Evolutionary conservation across 306 rosid species (phyloP), one percentile per base, ranked within the genome.

Genomic region (Carpinus viminea): DNA sequence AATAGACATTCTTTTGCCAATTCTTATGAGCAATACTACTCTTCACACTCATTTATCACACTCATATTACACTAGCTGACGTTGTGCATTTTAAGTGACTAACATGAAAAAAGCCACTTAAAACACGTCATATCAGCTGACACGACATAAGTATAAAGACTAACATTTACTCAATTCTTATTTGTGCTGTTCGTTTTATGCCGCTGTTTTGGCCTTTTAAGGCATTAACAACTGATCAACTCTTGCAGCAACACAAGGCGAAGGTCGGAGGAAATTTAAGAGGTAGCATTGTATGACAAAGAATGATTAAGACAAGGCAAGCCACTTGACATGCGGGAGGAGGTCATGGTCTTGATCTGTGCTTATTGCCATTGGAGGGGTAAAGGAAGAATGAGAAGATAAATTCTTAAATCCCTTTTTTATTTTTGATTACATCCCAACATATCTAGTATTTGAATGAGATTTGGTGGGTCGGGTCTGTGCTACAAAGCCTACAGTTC

Each of bases 221-320:
- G 36, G 12, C 15, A 65, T 65, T 65, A 18, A 65, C 10, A 18
- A 65, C 15, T 65, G 36, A 31, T 68, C 24, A 64, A 50, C 73
- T 75, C 79, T 69, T 80, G 75, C 89, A 85, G 95, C 28, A 78
- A 57, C 66, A 75, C 66, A 68, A 87, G 73, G 76, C 65, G 74
- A 12, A 79, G 70, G 79, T 59, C 17, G 56, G 7, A 76, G 71
- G 73, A 90, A 73, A 64, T 36, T 47, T 13, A 72, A 56, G 78
- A 79, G 72, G 21, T 80, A 59, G 75, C 43, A 65, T 60, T 8
- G 50, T 65, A 62, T 75, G 64, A 31, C 47, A 57, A 62, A 78
- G 79, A 79, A 51, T 43, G 72, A 66, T 66, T 38, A 66, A 34
- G 21, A 34, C 15, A 66, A 66, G 72, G 28, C 21, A 34, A 20